Conservation (phyloP, 2,329 filamentous ascomycete species). For the Periconia sp. region DNA sequence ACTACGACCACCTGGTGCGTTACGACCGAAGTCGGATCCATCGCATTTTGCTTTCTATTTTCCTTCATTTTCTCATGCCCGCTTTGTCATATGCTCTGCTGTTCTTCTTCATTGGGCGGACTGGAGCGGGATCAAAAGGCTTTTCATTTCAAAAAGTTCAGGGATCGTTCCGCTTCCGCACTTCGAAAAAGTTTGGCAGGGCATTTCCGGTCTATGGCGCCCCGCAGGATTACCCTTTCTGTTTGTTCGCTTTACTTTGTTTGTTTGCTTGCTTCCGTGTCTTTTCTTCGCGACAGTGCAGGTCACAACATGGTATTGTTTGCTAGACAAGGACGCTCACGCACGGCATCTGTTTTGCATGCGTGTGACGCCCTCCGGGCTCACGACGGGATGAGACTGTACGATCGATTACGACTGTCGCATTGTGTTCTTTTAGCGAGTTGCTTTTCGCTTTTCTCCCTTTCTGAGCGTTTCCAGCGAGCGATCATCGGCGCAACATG, state of each 20-base stretch:
- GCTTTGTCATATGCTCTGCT: constrained; percentile 10
- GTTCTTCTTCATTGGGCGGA: constrained; percentile 23
- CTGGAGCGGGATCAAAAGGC: constrained; percentile 27
- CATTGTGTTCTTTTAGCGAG: constrained; percentile 11
- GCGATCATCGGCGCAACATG: constrained; percentile 10
- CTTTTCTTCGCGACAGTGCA: constrained; percentile 36
- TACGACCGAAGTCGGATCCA: neutral
- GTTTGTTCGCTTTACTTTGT: constrained; percentile 14
- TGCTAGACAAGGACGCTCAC: constrained; percentile 47
- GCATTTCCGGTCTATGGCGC: constrained; percentile 11
- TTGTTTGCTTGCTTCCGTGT: constrained; percentile 23
- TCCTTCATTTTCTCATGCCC: constrained; percentile 11
- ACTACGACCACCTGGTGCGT: neutral
- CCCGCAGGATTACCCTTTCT: constrained; percentile 28
- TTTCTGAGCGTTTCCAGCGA: constrained; percentile 11
- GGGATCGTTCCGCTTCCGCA: constrained; percentile 17
- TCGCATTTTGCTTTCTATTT: constrained; percentile 8
- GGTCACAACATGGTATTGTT: constrained; percentile 42
- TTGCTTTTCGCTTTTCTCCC: constrained; percentile 1
- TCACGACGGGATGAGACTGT: constrained; percentile 29
- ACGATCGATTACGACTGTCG: constrained; percentile 30
- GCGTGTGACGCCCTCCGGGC: constrained; percentile 23
- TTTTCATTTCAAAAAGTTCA: constrained; percentile 21
- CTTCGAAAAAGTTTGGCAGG: constrained; percentile 17
- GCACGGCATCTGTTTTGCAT: constrained; percentile 36